These are phyloP conservation scores for Mastigamoeba balamuthi DNA, from an alignment of 78 protist species.

Conservation along the genomic window DNA sequence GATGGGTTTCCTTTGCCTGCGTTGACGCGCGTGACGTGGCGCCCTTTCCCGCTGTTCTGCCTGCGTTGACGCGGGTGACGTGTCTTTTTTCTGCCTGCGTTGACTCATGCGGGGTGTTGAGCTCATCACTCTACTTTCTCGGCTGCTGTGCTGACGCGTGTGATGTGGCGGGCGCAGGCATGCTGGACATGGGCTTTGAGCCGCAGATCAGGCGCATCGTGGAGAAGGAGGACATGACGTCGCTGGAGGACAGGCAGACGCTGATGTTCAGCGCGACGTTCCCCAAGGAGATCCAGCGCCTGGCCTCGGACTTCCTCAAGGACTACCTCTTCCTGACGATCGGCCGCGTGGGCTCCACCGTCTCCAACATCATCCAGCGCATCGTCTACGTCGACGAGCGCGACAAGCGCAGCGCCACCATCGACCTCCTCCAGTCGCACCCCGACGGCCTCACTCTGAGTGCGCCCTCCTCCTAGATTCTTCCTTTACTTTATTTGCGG, in stretches of 20 bases:
- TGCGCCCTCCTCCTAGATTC: constrained; percentile 49
- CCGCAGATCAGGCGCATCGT: constrained; percentile 94
- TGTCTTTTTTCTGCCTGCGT: too few species aligned
- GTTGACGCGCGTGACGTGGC: too few species aligned
- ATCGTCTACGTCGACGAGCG: constrained; percentile 52
- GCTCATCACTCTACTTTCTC: too few species aligned
- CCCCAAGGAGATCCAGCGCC: constrained; percentile 86
- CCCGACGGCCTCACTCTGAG: constrained; percentile 53
- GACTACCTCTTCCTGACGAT: constrained; percentile 87
- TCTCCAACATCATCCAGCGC: constrained; percentile 78
- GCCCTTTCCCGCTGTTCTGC: too few species aligned
- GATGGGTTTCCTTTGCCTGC: too few species aligned
- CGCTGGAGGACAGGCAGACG: constrained; percentile 73
- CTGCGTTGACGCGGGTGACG: too few species aligned
- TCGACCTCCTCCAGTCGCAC: constrained; percentile 45
- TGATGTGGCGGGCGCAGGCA: neutral
- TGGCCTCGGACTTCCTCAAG: constrained; percentile 89
- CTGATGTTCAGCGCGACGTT: constrained; percentile 98
- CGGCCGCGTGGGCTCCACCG: constrained; percentile 94
- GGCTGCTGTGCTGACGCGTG: too few species aligned
- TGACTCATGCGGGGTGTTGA: too few species aligned
- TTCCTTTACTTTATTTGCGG: neutral
- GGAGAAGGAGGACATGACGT: constrained; percentile 78
- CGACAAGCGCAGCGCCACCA: constrained; percentile 66
- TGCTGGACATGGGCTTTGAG: constrained; percentile 99